These are phyloP conservation scores for Paramecium primaurelia DNA, from an alignment of 73 alveolate genomes.

Conservation along the genomic window DNA sequence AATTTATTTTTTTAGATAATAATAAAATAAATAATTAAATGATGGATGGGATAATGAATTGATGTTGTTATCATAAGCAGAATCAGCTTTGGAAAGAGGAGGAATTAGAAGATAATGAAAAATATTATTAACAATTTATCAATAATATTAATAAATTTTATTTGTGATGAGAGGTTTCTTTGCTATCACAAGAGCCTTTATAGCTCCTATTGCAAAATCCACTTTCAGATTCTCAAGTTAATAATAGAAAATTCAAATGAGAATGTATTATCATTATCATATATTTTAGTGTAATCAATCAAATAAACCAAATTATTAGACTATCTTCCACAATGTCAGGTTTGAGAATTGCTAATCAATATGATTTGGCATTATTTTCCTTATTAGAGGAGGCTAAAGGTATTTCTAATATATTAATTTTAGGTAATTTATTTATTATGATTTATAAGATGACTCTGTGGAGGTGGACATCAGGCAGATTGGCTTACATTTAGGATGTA, in stretches of 20 bases:
- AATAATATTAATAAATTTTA: constrained; percentile 15
- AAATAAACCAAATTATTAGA: background rate
- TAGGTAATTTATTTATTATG: constrained; percentile 4
- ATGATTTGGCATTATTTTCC: background rate
- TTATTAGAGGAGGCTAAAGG: constrained; percentile 44
- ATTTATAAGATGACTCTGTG: background rate
- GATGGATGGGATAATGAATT: constrained; percentile 21
- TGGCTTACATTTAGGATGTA: constrained; percentile 49
- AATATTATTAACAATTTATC: background rate
- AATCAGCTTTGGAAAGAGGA: constrained; percentile 21
- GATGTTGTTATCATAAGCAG: constrained; percentile 2
- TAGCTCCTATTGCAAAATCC: background rate
- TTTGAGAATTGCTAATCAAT: constrained; percentile 1
- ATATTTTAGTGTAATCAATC: background rate
- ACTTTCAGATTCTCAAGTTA: background rate
- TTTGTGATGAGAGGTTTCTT: constrained; percentile 3
- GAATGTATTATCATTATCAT: background rate
- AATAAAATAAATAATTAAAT: background rate
- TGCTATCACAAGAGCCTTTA: constrained; percentile 26
- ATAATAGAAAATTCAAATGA: background rate
- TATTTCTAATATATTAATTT: background rate
- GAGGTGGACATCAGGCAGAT: constrained; percentile 32
- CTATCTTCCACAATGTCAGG: constrained; percentile 17
- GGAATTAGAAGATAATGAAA: constrained; percentile 6
- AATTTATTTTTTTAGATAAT: background rate